A percentile compares a stretch with the other conserved stretches of the same genome.
These are phyloP conservation scores for Rutstroemia sp. DNA, from an alignment of 2,329 filamentous ascomycete genomes.

Conservation along the genomic window DNA sequence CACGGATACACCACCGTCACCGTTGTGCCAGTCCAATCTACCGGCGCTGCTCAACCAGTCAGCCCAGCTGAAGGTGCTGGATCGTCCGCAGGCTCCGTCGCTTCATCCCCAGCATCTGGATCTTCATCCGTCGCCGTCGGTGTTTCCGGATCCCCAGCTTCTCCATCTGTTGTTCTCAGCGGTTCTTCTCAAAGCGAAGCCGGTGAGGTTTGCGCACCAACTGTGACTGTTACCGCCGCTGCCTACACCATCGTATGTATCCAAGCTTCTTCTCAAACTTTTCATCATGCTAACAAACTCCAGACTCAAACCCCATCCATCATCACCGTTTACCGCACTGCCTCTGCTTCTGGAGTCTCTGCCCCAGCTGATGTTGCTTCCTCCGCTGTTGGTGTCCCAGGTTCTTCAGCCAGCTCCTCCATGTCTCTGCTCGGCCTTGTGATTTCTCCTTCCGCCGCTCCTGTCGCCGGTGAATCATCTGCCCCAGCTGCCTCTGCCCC, in stretches of 20 bases:
- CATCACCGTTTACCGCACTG: constrained; percentile 1
- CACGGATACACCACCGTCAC: not conserved
- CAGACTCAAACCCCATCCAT: constrained; percentile 2
- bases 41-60: not conserved
- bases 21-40: not conserved
- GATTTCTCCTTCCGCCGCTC: not conserved
- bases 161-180: not conserved
- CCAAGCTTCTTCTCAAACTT: too few species aligned
- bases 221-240: not conserved
- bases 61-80: not conserved
- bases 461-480: not conserved
- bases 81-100: not conserved
- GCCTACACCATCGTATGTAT: constrained; percentile 6
- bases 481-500: not conserved
- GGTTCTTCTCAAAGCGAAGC: too few species aligned
- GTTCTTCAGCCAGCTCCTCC: not conserved
- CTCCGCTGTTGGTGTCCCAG: not conserved
- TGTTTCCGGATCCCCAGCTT: not conserved
- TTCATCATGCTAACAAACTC: not conserved
- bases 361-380: not conserved
- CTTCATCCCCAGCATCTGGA: not conserved
- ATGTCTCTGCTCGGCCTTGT: not conserved
- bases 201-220: constrained; percentile 1
- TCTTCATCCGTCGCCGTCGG: not conserved
- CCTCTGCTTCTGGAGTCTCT: not conserved